Percentiles rank a stretch among this genome's conserved stretches.
phyloP scores from a whole-genome alignment of 2,329 filamentous ascomycete species.

The Hirsutella thompsonii region DNA sequence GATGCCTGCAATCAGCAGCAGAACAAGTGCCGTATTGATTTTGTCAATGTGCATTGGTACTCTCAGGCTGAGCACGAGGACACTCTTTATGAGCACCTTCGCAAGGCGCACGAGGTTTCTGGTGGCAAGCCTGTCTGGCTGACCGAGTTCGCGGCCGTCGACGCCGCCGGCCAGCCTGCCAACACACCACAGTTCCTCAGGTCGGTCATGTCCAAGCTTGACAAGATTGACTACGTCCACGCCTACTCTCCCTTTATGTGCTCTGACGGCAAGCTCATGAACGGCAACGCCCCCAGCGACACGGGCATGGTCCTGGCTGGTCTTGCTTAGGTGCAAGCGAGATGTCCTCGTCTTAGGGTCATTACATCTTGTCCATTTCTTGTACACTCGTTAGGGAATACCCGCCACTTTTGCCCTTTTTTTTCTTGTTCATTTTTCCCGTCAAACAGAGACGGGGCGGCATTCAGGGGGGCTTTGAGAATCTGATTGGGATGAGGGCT shows the following conservation, averaged over 20 bases:
- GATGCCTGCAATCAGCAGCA: slow-evolving; percentile 26
- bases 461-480: background rate
- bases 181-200: slow-evolving; percentile 29
- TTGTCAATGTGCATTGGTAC: slow-evolving; percentile 55
- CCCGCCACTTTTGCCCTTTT: slow-evolving; percentile 2
- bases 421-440: slow-evolving; percentile 1
- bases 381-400: slow-evolving; percentile 24
- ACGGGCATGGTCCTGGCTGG: slow-evolving; percentile 37
- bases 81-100: slow-evolving; percentile 42
- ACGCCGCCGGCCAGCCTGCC: slow-evolving; percentile 26
- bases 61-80: slow-evolving; percentile 30
- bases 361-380: slow-evolving; percentile 14
- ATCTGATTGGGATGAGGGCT: background rate
- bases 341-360: background rate
- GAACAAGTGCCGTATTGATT: slow-evolving; percentile 39
- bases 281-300: slow-evolving; percentile 26
- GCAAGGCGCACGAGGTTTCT: slow-evolving; percentile 31
- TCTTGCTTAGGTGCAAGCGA: background rate
- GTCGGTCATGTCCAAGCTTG: slow-evolving; percentile 33
- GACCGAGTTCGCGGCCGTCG: slow-evolving; percentile 49
- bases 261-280: slow-evolving; percentile 3
- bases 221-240: slow-evolving; percentile 35
- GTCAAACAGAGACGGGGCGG: background rate
- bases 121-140: slow-evolving; percentile 43
- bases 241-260: slow-evolving; percentile 48